phyloP scores from a whole-genome alignment of 345 rosid genomes.

The Citrus sinensis region DNA sequence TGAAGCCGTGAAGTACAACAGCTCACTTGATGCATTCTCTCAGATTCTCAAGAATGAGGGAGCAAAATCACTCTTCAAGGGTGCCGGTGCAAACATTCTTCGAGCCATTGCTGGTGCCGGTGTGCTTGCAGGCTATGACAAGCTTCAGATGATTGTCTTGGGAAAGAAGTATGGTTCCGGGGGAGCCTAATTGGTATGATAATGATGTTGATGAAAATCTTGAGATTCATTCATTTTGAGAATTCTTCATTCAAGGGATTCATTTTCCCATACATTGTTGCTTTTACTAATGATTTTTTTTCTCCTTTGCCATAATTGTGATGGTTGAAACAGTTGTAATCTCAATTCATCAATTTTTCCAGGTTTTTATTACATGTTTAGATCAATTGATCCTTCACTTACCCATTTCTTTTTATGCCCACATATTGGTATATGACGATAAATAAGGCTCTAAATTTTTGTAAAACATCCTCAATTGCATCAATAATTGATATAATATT shows the following conservation, averaged over 20 bases:
- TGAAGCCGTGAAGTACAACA: slow-evolving; percentile 47
- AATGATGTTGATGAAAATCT: slow-evolving; percentile 9
- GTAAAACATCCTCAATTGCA: no score
- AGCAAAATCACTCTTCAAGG: slow-evolving; percentile 41
- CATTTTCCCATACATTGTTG: background rate
- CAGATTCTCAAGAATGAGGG: slow-evolving; percentile 47
- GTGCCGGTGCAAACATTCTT: slow-evolving; percentile 51
- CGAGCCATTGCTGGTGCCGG: slow-evolving; percentile 52
- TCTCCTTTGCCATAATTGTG: background rate
- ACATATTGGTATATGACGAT: no score
- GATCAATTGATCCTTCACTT: background rate
- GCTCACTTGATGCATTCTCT: slow-evolving; percentile 31
- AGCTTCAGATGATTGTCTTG: slow-evolving; percentile 35
- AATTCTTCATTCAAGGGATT: background rate
- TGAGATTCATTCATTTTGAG: background rate
- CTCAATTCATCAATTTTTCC: background rate
- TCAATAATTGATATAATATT: no score
- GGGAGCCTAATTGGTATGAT: slow-evolving; percentile 20
- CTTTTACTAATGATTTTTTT: background rate
- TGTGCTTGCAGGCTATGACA: slow-evolving; percentile 49
- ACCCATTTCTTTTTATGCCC: background rate
- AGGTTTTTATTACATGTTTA: background rate
- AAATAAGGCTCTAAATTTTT: no score
- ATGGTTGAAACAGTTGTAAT: background rate
- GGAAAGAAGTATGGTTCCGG: slow-evolving; percentile 54